These are phyloP conservation scores for Alliaria petiolata DNA, from an alignment of 345 rosid species.

Conservation along the genomic window DNA sequence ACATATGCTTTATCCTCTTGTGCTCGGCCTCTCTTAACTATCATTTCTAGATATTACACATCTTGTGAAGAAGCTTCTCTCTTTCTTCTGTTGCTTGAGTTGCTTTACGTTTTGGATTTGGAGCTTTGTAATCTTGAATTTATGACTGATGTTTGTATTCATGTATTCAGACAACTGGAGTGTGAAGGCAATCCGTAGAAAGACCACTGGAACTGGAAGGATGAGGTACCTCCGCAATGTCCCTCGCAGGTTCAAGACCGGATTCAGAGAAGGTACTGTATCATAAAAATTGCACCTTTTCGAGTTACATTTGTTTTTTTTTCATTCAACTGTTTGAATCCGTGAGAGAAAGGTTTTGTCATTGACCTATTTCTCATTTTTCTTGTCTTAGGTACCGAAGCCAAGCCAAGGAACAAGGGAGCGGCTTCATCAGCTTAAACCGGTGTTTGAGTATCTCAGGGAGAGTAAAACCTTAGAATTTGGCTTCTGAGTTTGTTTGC, in stretches of 20 bases:
- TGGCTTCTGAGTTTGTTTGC: slow-evolving; percentile 12
- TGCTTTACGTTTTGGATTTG: neutral
- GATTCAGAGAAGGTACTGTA: slow-evolving; percentile 65
- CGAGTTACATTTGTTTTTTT: neutral
- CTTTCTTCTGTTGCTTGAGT: neutral
- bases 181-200: slow-evolving; percentile 69
- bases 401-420: slow-evolving; percentile 57
- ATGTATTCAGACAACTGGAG: slow-evolving; percentile 67
- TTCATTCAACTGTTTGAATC: too few species aligned
- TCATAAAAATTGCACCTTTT: neutral
- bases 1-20: neutral
- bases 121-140: neutral
- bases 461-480: neutral
- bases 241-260: slow-evolving; percentile 75
- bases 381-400: slow-evolving; percentile 50
- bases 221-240: slow-evolving; percentile 71
- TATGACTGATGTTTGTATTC: neutral
- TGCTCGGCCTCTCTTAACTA: neutral
- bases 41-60: neutral
- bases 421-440: slow-evolving; percentile 49
- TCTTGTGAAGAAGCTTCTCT: neutral
- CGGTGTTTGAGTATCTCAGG: neutral
- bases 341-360: too few species aligned
- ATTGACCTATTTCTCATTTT: neutral
- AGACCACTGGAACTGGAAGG: slow-evolving; percentile 79